Conservation (phyloP, 1,284 basidiomycete genomes). For the Taiwanofungus camphoratus region DNA sequence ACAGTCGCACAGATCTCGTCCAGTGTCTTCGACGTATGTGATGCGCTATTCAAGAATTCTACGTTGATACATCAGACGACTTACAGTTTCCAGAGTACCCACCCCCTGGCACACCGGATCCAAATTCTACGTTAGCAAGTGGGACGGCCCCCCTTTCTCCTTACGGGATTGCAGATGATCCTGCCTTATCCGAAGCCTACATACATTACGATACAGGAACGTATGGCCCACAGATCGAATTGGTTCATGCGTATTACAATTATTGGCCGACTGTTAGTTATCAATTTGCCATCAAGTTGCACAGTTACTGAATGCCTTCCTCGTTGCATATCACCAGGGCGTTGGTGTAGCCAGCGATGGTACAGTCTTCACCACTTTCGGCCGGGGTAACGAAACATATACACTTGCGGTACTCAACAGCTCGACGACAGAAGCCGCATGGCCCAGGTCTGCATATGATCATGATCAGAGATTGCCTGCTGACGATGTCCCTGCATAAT, state of each 20-base stretch:
- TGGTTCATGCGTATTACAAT: slow-evolving; percentile 19
- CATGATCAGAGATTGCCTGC: neutral
- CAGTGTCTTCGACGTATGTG: slow-evolving; percentile 8
- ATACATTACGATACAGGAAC: slow-evolving; percentile 18
- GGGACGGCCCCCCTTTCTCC: slow-evolving; percentile 11
- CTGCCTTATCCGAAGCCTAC: slow-evolving; percentile 4
- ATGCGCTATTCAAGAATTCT: neutral
- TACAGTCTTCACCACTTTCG: slow-evolving; percentile 18
- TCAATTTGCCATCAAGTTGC: neutral
- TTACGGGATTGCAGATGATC: slow-evolving; percentile 9
- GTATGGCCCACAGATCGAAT: slow-evolving; percentile 16
- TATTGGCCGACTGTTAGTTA: slow-evolving; percentile 19
- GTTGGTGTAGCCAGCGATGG: slow-evolving; percentile 18
- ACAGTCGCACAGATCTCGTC: slow-evolving; percentile 6
- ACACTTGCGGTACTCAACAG: slow-evolving; percentile 17
- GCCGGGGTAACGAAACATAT: slow-evolving; percentile 19
- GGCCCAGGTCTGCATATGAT: slow-evolving; percentile 14
- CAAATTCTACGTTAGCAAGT: slow-evolving; percentile 14
- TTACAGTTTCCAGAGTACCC: slow-evolving; percentile 19
- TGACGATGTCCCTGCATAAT: neutral
- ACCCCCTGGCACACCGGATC: slow-evolving; percentile 15
- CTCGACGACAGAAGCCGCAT: slow-evolving; percentile 16
- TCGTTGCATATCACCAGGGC: slow-evolving; percentile 7
- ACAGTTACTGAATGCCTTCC: neutral
- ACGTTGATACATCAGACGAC: neutral